These are phyloP conservation scores for Dryas alaskensis DNA, from an alignment of 306 rosid genomes.

Conservation along the genomic window DNA sequence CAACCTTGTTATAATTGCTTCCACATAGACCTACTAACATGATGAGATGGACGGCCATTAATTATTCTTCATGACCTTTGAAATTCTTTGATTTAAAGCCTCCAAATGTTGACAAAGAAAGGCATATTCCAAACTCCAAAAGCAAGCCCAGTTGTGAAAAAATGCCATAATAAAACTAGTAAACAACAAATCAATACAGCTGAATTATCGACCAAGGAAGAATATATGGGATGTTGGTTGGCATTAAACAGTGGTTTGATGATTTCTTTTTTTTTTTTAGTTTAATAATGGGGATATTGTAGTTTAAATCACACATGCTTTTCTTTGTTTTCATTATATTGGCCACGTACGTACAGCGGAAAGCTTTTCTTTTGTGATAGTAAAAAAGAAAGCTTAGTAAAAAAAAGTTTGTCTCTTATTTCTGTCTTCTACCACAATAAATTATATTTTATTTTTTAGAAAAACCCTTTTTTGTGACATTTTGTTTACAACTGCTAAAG, in stretches of 20 bases:
- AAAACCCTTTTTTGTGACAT: too few species aligned
- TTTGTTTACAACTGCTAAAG: too few species aligned
- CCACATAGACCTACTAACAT: neutral
- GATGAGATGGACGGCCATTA: slow-evolving; percentile 30
- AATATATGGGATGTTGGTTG: slow-evolving; percentile 25
- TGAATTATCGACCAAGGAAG: slow-evolving; percentile 26
- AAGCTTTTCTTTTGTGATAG: too few species aligned
- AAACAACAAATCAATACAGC: slow-evolving; percentile 18
- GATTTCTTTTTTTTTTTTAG: slow-evolving; percentile 2
- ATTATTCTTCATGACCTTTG: slow-evolving; percentile 26
- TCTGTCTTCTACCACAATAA: too few species aligned
- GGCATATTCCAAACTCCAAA: slow-evolving; percentile 24
- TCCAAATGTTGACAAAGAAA: slow-evolving; percentile 25
- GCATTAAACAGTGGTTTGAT: neutral
- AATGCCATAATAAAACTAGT: slow-evolving; percentile 18
- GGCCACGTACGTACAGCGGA: too few species aligned
- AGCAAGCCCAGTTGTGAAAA: slow-evolving; percentile 31
- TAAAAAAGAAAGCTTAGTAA: too few species aligned
- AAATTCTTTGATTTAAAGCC: slow-evolving; percentile 31
- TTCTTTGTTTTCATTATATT: neutral
- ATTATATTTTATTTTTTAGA: too few species aligned
- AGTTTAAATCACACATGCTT: neutral
- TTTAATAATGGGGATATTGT: neutral
- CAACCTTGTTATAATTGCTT: neutral
- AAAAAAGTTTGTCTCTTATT: too few species aligned